phyloP scores from a whole-genome alignment of 2,329 filamentous ascomycete species.

The Aspergillus amoenus region DNA sequence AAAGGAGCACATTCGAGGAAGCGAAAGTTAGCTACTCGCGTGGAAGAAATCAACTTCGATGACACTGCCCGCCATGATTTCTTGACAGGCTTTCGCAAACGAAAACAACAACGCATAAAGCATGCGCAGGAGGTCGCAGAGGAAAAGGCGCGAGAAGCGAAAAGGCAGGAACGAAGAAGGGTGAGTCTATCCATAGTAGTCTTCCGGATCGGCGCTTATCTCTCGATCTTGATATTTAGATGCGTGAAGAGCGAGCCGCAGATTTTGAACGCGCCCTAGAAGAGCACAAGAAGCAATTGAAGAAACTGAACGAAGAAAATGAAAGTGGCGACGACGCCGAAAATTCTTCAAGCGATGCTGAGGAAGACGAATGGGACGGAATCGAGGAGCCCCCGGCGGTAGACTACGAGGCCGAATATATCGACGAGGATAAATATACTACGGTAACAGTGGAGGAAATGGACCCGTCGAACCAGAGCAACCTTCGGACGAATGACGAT shows the following conservation, averaged over 20 bases:
- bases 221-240: constrained; percentile 49
- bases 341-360: constrained; percentile 26
- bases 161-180: constrained; percentile 70
- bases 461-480: constrained; percentile 71
- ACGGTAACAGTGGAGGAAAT: constrained; percentile 93
- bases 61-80: constrained; percentile 76
- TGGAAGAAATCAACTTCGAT: constrained; percentile 87
- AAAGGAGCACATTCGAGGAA: constrained; percentile 56
- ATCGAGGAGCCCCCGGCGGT: constrained; percentile 57
- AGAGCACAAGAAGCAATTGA: constrained; percentile 69
- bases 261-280: constrained; percentile 81
- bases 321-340: constrained; percentile 25
- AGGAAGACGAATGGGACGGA: constrained; percentile 64
- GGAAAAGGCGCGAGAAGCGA: constrained; percentile 75
- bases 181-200: constrained; percentile 48
- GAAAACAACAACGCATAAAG: constrained; percentile 82
- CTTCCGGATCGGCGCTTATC: neutral
- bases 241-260: constrained; percentile 77
- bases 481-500: constrained; percentile 55
- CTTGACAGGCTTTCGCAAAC: constrained; percentile 94
- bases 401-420: constrained; percentile 87
- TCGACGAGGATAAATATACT: constrained; percentile 94
- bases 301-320: constrained; percentile 54
- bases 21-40: constrained; percentile 58
- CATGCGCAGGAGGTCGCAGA: constrained; percentile 78